Evolutionary conservation across 371 early-diverging fungal genomes (phyloP).

Genomic region (Rhizopus delemar): DNA sequence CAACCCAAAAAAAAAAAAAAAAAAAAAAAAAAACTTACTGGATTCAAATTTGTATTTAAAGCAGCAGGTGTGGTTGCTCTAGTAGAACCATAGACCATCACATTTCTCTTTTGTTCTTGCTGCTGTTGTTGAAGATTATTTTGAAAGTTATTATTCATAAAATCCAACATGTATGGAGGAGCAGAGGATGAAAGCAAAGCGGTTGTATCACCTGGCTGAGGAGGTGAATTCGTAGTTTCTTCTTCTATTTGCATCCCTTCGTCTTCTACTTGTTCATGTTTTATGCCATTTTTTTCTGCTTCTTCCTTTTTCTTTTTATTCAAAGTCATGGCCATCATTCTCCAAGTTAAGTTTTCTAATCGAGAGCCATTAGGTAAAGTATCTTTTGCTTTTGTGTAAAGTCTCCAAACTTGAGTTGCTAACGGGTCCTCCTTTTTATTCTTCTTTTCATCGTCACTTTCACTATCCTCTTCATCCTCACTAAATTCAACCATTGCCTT

Average conservation of each 20-base stretch:
- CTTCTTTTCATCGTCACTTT: slow-evolving; percentile 37
- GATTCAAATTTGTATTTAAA: slow-evolving; percentile 3
- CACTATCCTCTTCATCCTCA: slow-evolving; percentile 18
- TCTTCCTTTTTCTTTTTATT: slow-evolving; percentile 40
- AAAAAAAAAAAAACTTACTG: not conserved
- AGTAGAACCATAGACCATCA: slow-evolving; percentile 37
- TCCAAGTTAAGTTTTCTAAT: slow-evolving; percentile 67
- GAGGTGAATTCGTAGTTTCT: slow-evolving; percentile 18
- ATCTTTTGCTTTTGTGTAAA: slow-evolving; percentile 68
- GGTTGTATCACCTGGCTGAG: slow-evolving; percentile 30
- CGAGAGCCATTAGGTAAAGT: slow-evolving; percentile 59
- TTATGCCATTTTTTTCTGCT: not conserved
- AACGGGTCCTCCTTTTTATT: slow-evolving; percentile 50
- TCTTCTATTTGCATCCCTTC: slow-evolving; percentile 15
- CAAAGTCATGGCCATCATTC: slow-evolving; percentile 64
- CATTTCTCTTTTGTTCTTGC: slow-evolving; percentile 23
- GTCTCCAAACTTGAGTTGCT: slow-evolving; percentile 62
- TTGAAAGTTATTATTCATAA: slow-evolving; percentile 16
- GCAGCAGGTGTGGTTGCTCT: slow-evolving; percentile 26
- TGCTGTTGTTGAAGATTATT: slow-evolving; percentile 6
- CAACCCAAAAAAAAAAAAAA: not conserved
- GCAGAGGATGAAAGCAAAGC: slow-evolving; percentile 34
- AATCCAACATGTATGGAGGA: slow-evolving; percentile 37
- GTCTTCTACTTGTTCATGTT: not conserved
- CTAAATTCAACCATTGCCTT: slow-evolving; percentile 34